Conservation (phyloP, 345 rosid species). For the Limnanthes douglasii region DNA sequence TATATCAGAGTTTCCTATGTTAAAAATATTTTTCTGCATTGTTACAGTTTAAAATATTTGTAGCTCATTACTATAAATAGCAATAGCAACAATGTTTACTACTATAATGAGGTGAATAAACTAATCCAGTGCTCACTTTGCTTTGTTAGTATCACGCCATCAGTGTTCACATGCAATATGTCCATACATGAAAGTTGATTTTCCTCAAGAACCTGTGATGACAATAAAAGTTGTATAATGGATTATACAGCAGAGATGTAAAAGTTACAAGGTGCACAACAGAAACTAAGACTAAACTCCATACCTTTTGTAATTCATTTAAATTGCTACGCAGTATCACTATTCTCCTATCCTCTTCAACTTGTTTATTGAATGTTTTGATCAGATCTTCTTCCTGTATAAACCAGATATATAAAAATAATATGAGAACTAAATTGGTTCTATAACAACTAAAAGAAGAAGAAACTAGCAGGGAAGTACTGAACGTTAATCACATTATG, state of each 20-base stretch:
- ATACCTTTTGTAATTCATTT: slow-evolving; percentile 72
- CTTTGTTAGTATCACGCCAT: slow-evolving; percentile 68
- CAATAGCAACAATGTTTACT: too few relatives aligned
- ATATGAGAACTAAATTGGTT: too few relatives aligned
- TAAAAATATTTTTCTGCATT: too few relatives aligned
- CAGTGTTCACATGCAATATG: slow-evolving; percentile 55
- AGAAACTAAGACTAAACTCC: background rate
- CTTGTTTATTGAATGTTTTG: slow-evolving; percentile 63
- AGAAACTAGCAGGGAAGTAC: too few relatives aligned
- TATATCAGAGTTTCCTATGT: too few relatives aligned
- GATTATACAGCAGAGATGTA: slow-evolving; percentile 1
- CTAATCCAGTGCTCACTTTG: slow-evolving; percentile 83
- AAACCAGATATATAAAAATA: slow-evolving; percentile 4
- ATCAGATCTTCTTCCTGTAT: slow-evolving; percentile 72
- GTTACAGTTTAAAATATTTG: too few relatives aligned
- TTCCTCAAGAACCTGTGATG: slow-evolving; percentile 92
- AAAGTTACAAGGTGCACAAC: slow-evolving; percentile 18
- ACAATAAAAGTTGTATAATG: slow-evolving; percentile 1
- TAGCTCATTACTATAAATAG: too few relatives aligned
- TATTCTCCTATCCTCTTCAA: slow-evolving; percentile 81
- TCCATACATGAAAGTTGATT: slow-evolving; percentile 72
- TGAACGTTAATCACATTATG: too few relatives aligned
- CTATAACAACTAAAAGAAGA: too few relatives aligned
- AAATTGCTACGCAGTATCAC: slow-evolving; percentile 76
- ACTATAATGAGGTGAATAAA: too few relatives aligned